Conservation (phyloP, 176 grass and related monocot genomes). For the Avena atlantica region DNA sequence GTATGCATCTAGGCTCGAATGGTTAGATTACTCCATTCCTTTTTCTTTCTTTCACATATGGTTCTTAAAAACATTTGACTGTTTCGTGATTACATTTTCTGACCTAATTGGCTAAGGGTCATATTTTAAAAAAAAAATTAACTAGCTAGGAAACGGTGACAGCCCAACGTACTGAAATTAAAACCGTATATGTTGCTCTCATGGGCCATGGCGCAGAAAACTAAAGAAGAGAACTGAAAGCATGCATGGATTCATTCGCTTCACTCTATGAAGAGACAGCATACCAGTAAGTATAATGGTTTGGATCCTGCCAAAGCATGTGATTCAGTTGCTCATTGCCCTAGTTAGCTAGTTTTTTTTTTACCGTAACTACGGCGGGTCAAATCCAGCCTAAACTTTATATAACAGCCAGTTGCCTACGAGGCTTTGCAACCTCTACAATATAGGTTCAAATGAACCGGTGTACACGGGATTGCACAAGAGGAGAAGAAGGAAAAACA, state of each 20-base stretch:
- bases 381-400: too few relatives aligned
- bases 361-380: too few relatives aligned
- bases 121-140: not conserved
- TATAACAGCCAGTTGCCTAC: too few relatives aligned
- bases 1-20: too few relatives aligned
- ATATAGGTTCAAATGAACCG: too few relatives aligned
- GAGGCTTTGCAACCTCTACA: too few relatives aligned
- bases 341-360: not conserved
- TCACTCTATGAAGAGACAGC: not conserved
- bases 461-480: too few relatives aligned
- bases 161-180: not conserved
- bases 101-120: not conserved
- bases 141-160: conserved; percentile 10
- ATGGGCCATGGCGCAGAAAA: not conserved
- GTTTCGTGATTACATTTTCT: not conserved
- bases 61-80: not conserved
- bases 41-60: not conserved
- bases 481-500: too few relatives aligned
- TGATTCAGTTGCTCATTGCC: not conserved
- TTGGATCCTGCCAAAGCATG: not conserved
- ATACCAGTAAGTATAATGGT: not conserved
- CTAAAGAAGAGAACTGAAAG: not conserved
- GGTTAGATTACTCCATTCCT: too few relatives aligned
- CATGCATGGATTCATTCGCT: not conserved
- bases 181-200: not conserved